A percentile compares a stretch with the other conserved stretches of the same genome.
phyloP scores from a whole-genome alignment of 129 eudicot genomes.

The Erigeron canadensis region DNA sequence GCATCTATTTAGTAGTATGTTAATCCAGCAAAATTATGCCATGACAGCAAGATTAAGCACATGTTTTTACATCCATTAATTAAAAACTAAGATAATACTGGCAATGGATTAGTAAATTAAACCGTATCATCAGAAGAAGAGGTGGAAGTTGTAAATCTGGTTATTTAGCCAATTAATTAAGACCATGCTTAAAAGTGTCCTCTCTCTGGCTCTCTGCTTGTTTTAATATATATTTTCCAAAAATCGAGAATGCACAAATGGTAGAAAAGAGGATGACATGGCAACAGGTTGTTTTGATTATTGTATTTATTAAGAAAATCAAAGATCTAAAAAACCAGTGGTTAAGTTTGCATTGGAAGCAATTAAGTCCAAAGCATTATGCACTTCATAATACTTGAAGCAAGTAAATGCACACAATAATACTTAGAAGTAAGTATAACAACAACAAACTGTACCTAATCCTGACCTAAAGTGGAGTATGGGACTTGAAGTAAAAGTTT shows the following conservation, averaged over 20 bases:
- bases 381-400: too few species aligned
- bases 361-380: neutral
- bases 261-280: constrained; percentile 30
- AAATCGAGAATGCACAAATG: constrained; percentile 26
- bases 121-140: neutral
- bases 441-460: too few species aligned
- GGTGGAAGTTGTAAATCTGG: constrained; percentile 11
- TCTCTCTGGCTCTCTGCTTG: neutral
- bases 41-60: constrained; percentile 31
- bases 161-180: constrained; percentile 14
- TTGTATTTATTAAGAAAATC: constrained; percentile 20
- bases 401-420: too few species aligned
- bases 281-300: constrained; percentile 32
- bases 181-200: constrained; percentile 21
- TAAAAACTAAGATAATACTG: constrained; percentile 11
- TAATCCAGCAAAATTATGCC: constrained; percentile 25
- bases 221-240: neutral
- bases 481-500: too few species aligned
- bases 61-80: constrained; percentile 24
- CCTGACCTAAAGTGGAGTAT: too few species aligned
- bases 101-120: constrained; percentile 11
- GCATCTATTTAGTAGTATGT: too few species aligned
- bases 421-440: too few species aligned
- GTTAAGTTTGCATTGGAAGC: constrained; percentile 10
- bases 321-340: constrained; percentile 23